Conservation (phyloP, 2,329 filamentous ascomycete genomes). For the Cladobotryum mycophilum region DNA sequence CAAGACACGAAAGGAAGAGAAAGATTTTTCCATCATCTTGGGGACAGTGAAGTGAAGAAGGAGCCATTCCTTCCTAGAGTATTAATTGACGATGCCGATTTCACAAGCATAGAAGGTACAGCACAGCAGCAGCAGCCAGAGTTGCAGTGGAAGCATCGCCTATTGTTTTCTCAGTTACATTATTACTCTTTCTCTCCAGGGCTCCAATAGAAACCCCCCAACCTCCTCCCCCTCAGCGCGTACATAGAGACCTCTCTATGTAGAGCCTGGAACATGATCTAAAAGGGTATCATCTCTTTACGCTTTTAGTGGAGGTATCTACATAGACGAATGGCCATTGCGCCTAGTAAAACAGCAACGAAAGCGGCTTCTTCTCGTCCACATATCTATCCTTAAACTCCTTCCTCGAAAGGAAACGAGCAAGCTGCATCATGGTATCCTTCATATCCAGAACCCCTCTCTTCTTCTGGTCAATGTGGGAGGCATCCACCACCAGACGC, state of each 20-base stretch:
- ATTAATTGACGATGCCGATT: too few relatives aligned
- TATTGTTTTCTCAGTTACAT: neutral
- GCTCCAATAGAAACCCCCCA: too few relatives aligned
- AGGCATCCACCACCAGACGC: slow-evolving; percentile 82
- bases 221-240: neutral
- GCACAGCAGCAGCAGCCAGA: too few relatives aligned
- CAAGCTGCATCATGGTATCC: slow-evolving; percentile 77
- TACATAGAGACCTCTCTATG: neutral
- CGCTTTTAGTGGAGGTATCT: neutral
- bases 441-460: slow-evolving; percentile 91
- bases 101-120: too few relatives aligned
- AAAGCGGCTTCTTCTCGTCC: slow-evolving; percentile 50
- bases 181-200: neutral
- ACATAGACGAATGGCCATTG: neutral
- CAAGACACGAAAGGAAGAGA: neutral
- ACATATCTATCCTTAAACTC: slow-evolving; percentile 67
- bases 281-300: too few relatives aligned
- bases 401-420: slow-evolving; percentile 63
- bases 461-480: slow-evolving; percentile 92
- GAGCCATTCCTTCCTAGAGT: neutral
- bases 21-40: neutral
- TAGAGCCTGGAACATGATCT: too few relatives aligned
- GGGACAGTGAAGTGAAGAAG: neutral
- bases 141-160: too few relatives aligned
- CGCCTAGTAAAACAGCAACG: slow-evolving; percentile 58